phyloP scores from a whole-genome alignment of 164 flowering plant genomes.

The Dillenia suffruticosa region DNA sequence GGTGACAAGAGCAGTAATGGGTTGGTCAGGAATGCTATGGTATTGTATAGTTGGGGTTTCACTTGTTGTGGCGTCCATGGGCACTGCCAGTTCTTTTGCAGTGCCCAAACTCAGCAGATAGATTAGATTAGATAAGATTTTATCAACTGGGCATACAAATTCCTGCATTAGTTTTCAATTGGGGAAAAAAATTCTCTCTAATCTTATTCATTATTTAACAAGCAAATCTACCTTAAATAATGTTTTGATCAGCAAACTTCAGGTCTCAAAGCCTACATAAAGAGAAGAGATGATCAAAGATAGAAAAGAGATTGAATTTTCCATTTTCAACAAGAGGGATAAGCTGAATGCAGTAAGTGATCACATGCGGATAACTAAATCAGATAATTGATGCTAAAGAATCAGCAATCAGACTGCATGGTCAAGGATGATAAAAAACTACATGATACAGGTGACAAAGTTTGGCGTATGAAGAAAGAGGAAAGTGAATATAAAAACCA shows the following conservation, averaged over 20 bases:
- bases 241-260: constrained; percentile 29
- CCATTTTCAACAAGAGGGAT: neutral
- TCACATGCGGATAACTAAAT: constrained; percentile 1
- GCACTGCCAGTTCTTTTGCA: constrained; percentile 64
- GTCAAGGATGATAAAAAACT: too few relatives aligned
- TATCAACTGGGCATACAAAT: constrained; percentile 14
- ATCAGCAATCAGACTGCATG: too few relatives aligned
- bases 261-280: constrained; percentile 35
- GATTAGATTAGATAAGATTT: constrained; percentile 8
- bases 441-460: too few relatives aligned
- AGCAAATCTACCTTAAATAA: constrained; percentile 21
- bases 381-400: neutral
- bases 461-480: too few relatives aligned
- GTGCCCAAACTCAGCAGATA: constrained; percentile 46
- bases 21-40: constrained; percentile 73
- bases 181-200: neutral
- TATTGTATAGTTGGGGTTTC: constrained; percentile 64
- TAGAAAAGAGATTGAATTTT: neutral
- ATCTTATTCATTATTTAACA: neutral
- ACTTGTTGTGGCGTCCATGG: constrained; percentile 97
- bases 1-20: constrained; percentile 47
- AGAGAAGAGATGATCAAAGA: constrained; percentile 1
- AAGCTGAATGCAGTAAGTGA: neutral
- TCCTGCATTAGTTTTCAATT: neutral
- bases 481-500: too few relatives aligned